These are phyloP conservation scores for barley (Hordeum vulgare) DNA, from an alignment of 176 grass and related monocot species.

Conservation along the genomic window MorexV3_pseudomolecules_assembly NC_058521.1:505664768-505665267, in stretches of 20 bases:
- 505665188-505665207: constrained; percentile 65
- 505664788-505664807: background rate
- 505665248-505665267: constrained; percentile 51
- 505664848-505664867: background rate
- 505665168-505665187: constrained; percentile 34
- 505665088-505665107: constrained; percentile 78
- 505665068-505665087: constrained; percentile 59
- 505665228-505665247: constrained; percentile 49
- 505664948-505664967: constrained; percentile 72
- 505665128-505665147: constrained; percentile 48
- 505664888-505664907: background rate
- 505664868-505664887: background rate
- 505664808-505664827: background rate
- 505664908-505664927: background rate
- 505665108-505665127: constrained; percentile 86
- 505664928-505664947: background rate
- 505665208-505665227: constrained; percentile 68
- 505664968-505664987: constrained; percentile 78
- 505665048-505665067: constrained; percentile 52
- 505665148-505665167: constrained; percentile 55
- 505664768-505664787: background rate
- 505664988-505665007: constrained; percentile 79
- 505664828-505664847: background rate
- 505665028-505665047: constrained; percentile 60
- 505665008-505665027: constrained; percentile 45